phyloP scores from a whole-genome alignment of 306 rosid genomes.

The Prunus davidiana region DNA sequence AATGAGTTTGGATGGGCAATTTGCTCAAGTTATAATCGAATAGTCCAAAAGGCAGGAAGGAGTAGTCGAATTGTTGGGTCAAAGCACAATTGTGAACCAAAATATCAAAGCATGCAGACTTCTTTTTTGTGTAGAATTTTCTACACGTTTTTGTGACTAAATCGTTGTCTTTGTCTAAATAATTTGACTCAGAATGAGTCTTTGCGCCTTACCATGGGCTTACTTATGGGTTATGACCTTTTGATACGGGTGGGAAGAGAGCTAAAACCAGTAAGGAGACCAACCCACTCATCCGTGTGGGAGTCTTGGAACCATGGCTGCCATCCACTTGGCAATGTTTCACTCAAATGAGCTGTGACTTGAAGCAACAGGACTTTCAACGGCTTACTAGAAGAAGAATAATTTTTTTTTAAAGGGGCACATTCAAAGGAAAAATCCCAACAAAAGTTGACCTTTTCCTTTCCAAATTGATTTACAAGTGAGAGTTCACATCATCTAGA shows the following conservation, averaged over 20 bases:
- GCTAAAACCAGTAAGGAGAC: slow-evolving; percentile 16
- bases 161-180: neutral
- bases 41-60: neutral
- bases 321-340: slow-evolving; percentile 34
- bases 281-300: slow-evolving; percentile 27
- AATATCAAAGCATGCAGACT: neutral
- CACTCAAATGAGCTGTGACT: neutral
- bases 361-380: neutral
- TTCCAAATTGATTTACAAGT: neutral
- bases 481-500: too few relatives aligned
- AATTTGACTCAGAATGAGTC: slow-evolving; percentile 6
- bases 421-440: neutral
- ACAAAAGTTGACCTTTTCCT: slow-evolving; percentile 6
- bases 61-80: slow-evolving; percentile 18
- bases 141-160: slow-evolving; percentile 39
- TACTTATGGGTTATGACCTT: neutral
- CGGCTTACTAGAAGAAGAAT: neutral
- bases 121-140: neutral
- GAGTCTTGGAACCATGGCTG: neutral
- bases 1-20: neutral
- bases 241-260: too few relatives aligned
- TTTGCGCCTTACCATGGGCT: slow-evolving; percentile 27
- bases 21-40: neutral
- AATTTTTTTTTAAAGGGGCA: neutral
- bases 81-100: neutral